Conservation (phyloP, 2,329 filamentous ascomycete species). For the Magnaporthales sp. region DNA sequence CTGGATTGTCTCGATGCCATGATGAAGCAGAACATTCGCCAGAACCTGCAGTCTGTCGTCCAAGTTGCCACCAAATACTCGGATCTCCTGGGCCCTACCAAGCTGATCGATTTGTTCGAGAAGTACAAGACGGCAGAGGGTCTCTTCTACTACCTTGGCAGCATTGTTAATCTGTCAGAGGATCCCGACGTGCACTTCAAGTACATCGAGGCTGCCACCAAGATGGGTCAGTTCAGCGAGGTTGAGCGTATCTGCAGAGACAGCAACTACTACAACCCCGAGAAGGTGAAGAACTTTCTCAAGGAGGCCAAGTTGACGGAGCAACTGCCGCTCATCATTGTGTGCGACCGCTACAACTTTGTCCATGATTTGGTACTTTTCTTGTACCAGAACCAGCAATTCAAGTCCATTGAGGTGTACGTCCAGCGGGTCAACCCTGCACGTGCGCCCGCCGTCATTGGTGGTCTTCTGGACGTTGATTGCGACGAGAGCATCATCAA, state of each 20-base stretch:
- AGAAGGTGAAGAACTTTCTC: conserved; percentile 98
- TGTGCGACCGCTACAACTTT: conserved; percentile 99
- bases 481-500: conserved; percentile 97
- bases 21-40: conserved; percentile 92
- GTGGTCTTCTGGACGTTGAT: conserved; percentile 89
- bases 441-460: conserved; percentile 84
- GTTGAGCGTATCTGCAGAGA: conserved; percentile 97
- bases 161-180: conserved; percentile 94
- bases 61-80: conserved; percentile 98
- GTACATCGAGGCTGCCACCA: conserved; percentile 95
- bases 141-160: conserved; percentile 96
- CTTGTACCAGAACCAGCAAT: conserved; percentile 98
- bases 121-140: conserved; percentile 97
- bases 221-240: conserved; percentile 87
- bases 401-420: conserved; percentile 97
- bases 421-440: conserved; percentile 94
- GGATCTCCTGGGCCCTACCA: conserved; percentile 80
- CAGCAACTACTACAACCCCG: conserved; percentile 79
- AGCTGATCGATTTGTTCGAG: conserved; percentile 87
- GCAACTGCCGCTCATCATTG: conserved; percentile 92
- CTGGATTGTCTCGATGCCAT: conserved; percentile 92
- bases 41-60: conserved; percentile 90
- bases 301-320: conserved; percentile 91
- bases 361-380: conserved; percentile 94
- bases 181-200: conserved; percentile 97